phyloP scores from a whole-genome alignment of 306 rosid genomes.

The Corylus heterophylla region DNA sequence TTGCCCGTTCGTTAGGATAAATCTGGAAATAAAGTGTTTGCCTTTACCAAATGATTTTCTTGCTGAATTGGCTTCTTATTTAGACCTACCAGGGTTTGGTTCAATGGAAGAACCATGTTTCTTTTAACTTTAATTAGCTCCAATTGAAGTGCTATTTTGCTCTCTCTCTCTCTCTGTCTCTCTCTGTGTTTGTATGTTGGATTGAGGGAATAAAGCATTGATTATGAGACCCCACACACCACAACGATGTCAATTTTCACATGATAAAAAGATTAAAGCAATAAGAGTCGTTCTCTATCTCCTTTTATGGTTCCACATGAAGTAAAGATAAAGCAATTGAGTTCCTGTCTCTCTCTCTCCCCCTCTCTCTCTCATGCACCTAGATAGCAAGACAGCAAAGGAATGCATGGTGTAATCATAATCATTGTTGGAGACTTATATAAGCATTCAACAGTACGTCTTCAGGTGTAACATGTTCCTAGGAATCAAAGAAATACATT shows the following conservation, averaged over 20 bases:
- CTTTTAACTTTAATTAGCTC: neutral
- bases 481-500: slow-evolving; percentile 1
- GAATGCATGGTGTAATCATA: slow-evolving; percentile 5
- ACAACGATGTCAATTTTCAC: slow-evolving; percentile 29
- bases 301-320: slow-evolving; percentile 29
- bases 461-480: slow-evolving; percentile 13
- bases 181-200: slow-evolving; percentile 16
- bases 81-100: slow-evolving; percentile 38
- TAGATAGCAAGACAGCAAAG: slow-evolving; percentile 4
- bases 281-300: slow-evolving; percentile 22
- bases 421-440: neutral
- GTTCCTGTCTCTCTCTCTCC: slow-evolving; percentile 18
- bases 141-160: neutral
- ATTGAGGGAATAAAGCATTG: slow-evolving; percentile 45
- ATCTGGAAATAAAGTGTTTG: slow-evolving; percentile 29
- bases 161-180: neutral
- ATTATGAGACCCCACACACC: slow-evolving; percentile 44
- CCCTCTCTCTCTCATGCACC: slow-evolving; percentile 12
- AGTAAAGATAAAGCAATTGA: slow-evolving; percentile 45
- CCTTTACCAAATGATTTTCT: slow-evolving; percentile 34
- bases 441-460: neutral
- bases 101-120: slow-evolving; percentile 30
- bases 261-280: slow-evolving; percentile 32
- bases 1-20: slow-evolving; percentile 30
- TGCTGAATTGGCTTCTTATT: slow-evolving; percentile 36